Percentiles rank a stretch among this genome's conserved stretches.
Evolutionary conservation across 306 rosid genomes (phyloP).

Genomic region (barrel medic (Medicago truncatula)): MtrunA17r5.0-ANR NC_053044.1:46752001-46752500

Average conservation of each 20-base stretch:
- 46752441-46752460: neutral
- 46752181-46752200: constrained; percentile 47
- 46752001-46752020: constrained; percentile 96
- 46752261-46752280: constrained; percentile 33
- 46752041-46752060: constrained; percentile 81
- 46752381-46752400: constrained; percentile 96
- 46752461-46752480: constrained; percentile 17
- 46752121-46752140: constrained; percentile 76
- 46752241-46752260: constrained; percentile 57
- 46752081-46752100: constrained; percentile 98
- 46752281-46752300: constrained; percentile 41
- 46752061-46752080: constrained; percentile 81
- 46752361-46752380: constrained; percentile 75
- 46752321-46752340: constrained; percentile 86
- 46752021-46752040: constrained; percentile 97
- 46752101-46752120: constrained; percentile 94
- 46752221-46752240: constrained; percentile 95
- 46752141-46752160: constrained; percentile 39
- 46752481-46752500: neutral
- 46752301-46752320: constrained; percentile 67
- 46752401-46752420: constrained; percentile 22
- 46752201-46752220: constrained; percentile 78
- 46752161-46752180: constrained; percentile 30
- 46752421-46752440: constrained; percentile 6
- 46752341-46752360: constrained; percentile 78